Evolutionary conservation across 2,329 filamentous ascomycete species (phyloP).

Genomic region (Graphilbum sp.): DNA sequence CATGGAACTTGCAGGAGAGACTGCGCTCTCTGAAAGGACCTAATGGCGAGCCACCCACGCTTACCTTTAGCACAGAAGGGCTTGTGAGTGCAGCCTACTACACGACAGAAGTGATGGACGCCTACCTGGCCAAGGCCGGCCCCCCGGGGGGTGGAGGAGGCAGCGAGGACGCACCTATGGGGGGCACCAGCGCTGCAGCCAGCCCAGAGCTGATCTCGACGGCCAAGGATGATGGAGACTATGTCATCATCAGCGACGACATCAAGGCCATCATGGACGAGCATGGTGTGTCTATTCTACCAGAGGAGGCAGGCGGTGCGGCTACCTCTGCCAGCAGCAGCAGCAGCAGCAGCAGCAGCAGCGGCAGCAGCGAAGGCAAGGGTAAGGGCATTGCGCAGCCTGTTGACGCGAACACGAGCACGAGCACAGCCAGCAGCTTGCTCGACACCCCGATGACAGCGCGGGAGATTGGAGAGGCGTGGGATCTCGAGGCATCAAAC

Average conservation of each 20-base stretch:
- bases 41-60: conserved; percentile 8
- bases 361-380: too few relatives aligned
- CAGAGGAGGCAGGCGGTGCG: too few relatives aligned
- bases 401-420: too few relatives aligned
- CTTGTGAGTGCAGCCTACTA: conserved; percentile 2
- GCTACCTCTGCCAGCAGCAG: too few relatives aligned
- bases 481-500: background rate
- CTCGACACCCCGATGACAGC: background rate
- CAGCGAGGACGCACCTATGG: background rate
- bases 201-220: background rate
- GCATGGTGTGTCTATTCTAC: conserved; percentile 16
- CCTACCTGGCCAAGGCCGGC: background rate
- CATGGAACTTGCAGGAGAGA: conserved; percentile 58
- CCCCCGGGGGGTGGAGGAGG: background rate
- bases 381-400: background rate
- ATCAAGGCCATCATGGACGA: conserved; percentile 14
- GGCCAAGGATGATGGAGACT: background rate
- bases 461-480: conserved; percentile 1
- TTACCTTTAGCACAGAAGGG: background rate
- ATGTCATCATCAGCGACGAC: conserved; percentile 7
- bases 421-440: too few relatives aligned
- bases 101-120: conserved; percentile 1
- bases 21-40: conserved; percentile 37
- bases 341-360: too few relatives aligned
- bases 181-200: background rate